Evolutionary conservation across 2,329 filamentous ascomycete genomes (phyloP).

Genomic region (Cladophialophora exuberans): DNA sequence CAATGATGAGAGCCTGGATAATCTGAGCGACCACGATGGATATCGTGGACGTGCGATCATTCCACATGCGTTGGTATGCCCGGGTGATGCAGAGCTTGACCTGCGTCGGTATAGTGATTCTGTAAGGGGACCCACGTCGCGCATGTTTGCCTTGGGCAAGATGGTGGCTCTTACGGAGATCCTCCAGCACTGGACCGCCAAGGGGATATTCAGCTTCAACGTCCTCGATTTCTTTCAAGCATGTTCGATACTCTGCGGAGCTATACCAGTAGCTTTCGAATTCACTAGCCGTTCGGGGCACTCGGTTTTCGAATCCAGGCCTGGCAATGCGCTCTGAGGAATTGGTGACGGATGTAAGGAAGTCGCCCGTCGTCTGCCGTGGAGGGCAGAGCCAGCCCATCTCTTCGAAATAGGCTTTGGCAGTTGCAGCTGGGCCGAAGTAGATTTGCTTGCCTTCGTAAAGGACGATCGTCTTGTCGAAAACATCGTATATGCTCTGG

Average conservation of each 20-base stretch:
- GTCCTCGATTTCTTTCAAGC: conserved; percentile 51
- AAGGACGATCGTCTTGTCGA: conserved; percentile 71
- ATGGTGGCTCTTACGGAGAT: conserved; percentile 57
- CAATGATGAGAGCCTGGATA: conserved; percentile 63
- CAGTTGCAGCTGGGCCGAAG: conserved; percentile 63
- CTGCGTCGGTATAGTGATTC: conserved; percentile 56
- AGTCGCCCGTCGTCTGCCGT: conserved; percentile 68
- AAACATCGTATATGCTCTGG: conserved; percentile 58
- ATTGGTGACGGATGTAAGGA: conserved; percentile 66
- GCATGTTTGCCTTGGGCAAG: conserved; percentile 60
- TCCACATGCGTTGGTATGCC: conserved; percentile 68
- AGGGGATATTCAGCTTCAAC: conserved; percentile 51
- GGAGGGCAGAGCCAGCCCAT: conserved; percentile 66
- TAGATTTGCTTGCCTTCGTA: conserved; percentile 69
- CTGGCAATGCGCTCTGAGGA: conserved; percentile 51
- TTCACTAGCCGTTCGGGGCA: conserved; percentile 49
- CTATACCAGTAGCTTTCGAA: conserved; percentile 52
- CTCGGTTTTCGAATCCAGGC: conserved; percentile 46
- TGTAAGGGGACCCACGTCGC: conserved; percentile 58
- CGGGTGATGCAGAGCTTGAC: conserved; percentile 59
- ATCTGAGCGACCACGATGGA: conserved; percentile 66
- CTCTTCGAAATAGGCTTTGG: conserved; percentile 65
- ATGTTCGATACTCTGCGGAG: neutral
- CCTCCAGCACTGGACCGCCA: conserved; percentile 55
- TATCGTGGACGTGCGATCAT: conserved; percentile 55